Conservation (phyloP, 2,329 filamentous ascomycete genomes). For the Exophiala mesophila region DNA sequence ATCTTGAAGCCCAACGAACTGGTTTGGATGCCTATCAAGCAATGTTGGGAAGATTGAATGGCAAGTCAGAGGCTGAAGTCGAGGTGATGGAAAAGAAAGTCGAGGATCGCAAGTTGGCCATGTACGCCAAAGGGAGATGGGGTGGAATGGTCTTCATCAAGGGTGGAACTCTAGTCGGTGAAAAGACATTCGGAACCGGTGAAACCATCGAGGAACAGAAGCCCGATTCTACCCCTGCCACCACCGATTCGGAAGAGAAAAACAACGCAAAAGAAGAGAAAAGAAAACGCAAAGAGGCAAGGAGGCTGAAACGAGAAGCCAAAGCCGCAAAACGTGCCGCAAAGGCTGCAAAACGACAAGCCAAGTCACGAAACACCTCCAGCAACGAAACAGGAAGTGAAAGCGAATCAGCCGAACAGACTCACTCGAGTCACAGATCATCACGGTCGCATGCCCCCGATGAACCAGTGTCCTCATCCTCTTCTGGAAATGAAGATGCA, state of each 20-base stretch:
- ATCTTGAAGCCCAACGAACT: slow-evolving; percentile 65
- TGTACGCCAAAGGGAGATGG: slow-evolving; percentile 70
- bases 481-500: slow-evolving; percentile 34
- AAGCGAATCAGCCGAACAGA: slow-evolving; percentile 2
- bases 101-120: slow-evolving; percentile 65
- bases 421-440: slow-evolving; percentile 5
- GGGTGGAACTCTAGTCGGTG: slow-evolving; percentile 67
- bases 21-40: slow-evolving; percentile 84
- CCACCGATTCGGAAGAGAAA: no score
- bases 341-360: slow-evolving; percentile 26
- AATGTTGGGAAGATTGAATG: slow-evolving; percentile 82
- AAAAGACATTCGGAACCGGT: slow-evolving; percentile 31
- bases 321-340: slow-evolving; percentile 29
- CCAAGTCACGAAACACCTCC: slow-evolving; percentile 15
- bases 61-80: slow-evolving; percentile 69
- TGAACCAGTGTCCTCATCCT: slow-evolving; percentile 18
- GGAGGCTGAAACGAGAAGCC: slow-evolving; percentile 28
- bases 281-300: slow-evolving; percentile 29
- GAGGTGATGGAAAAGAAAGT: slow-evolving; percentile 64
- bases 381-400: slow-evolving; percentile 13
- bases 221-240: no score
- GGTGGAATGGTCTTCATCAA: slow-evolving; percentile 80
- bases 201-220: slow-evolving; percentile 38
- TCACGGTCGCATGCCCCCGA: slow-evolving; percentile 11
- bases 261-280: slow-evolving; percentile 27